Evolutionary conservation across 2,329 filamentous ascomycete species (phyloP).

Genomic region (Claviceps africana): DNA sequence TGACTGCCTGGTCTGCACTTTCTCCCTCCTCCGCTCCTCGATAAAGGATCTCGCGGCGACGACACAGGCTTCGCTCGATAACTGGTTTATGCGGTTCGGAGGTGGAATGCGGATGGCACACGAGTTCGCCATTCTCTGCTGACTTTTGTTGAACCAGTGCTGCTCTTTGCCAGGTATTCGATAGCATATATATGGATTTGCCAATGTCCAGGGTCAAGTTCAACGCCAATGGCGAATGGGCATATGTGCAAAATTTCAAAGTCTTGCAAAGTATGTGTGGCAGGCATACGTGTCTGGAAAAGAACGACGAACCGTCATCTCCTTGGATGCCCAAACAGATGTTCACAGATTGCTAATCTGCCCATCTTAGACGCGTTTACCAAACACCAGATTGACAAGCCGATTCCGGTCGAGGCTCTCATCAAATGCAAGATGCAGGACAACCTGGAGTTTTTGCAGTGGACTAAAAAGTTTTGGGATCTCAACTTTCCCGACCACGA

Average conservation of each 20-base stretch:
- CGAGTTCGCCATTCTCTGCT: background rate
- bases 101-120: background rate
- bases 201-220: slow-evolving; percentile 96
- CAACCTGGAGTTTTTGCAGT: slow-evolving; percentile 97
- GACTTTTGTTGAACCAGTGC: slow-evolving; percentile 43
- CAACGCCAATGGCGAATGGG: slow-evolving; percentile 93
- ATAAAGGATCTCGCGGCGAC: background rate
- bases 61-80: background rate
- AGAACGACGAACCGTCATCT: background rate
- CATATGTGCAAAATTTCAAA: slow-evolving; percentile 98
- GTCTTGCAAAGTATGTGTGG: slow-evolving; percentile 71
- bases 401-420: slow-evolving; percentile 74
- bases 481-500: slow-evolving; percentile 95
- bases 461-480: slow-evolving; percentile 94
- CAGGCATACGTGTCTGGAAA: background rate
- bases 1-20: slow-evolving; percentile 8
- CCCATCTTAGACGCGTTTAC: slow-evolving; percentile 55
- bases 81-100: background rate
- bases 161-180: slow-evolving; percentile 91
- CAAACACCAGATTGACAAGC: slow-evolving; percentile 77
- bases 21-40: slow-evolving; percentile 9
- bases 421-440: slow-evolving; percentile 99
- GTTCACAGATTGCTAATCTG: slow-evolving; percentile 4
- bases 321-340: background rate
- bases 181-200: slow-evolving; percentile 92